Percentiles rank a stretch among this genome's conserved stretches.
These are phyloP conservation scores for Tinospora cordifolia DNA, from an alignment of 164 flowering plant species.

Conservation along the genomic window DNA sequence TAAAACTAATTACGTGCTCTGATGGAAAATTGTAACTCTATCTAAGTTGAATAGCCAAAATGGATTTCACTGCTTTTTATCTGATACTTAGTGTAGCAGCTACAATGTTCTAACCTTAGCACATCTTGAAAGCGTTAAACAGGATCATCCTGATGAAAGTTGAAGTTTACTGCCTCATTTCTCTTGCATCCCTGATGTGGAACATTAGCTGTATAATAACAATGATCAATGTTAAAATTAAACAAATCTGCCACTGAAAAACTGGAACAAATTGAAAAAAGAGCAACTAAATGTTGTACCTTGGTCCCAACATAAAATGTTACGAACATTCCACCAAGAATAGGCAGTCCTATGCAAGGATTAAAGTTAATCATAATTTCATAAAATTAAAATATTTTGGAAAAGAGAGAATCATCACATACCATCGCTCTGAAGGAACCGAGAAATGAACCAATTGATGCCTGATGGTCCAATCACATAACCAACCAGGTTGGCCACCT, in stretches of 20 bases:
- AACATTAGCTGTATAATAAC: slow-evolving; percentile 73
- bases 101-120: slow-evolving; percentile 4
- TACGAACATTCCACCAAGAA: slow-evolving; percentile 55
- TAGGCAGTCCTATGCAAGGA: slow-evolving; percentile 49
- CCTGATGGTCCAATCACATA: slow-evolving; percentile 89
- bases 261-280: not conserved
- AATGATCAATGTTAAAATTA: not conserved
- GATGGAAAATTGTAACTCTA: not conserved
- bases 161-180: slow-evolving; percentile 14
- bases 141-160: not conserved
- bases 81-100: not conserved
- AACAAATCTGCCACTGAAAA: not conserved
- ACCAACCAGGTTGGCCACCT: slow-evolving; percentile 93
- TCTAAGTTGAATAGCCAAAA: not conserved
- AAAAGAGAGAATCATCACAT: slow-evolving; percentile 9
- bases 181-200: slow-evolving; percentile 52
- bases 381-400: not conserved
- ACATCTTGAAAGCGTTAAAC: not conserved
- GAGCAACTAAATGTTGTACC: slow-evolving; percentile 31
- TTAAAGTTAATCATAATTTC: slow-evolving; percentile 9
- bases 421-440: slow-evolving; percentile 68
- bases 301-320: slow-evolving; percentile 88
- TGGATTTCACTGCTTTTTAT: not conserved
- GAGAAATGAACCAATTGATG: slow-evolving; percentile 60
- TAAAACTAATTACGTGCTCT: not conserved